Evolutionary conservation across 371 early-diverging fungal species (phyloP), one percentile per base, ranked within the genome.

Genomic region (Mortierella sp.): DNA sequence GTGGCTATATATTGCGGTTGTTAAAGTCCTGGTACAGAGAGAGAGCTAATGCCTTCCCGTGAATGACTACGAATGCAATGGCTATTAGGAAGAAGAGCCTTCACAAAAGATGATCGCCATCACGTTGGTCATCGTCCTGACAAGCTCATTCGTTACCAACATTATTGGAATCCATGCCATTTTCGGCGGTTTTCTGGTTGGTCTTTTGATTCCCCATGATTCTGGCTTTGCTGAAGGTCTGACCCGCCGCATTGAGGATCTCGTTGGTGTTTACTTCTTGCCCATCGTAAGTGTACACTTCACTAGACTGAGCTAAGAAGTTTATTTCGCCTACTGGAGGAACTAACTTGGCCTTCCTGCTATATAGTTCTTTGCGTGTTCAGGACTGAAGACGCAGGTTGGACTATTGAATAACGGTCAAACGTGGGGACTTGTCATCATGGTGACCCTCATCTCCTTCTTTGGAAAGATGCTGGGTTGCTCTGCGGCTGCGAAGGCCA

Each of bases 171-270:
- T 95, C 31, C 94, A 96, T 72, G 82, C 93, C 9, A 96, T 97
- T 56, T 96, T 98, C 83, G 98, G 98, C n/a, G 96, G 90, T 0
- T 96, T 96, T 71, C 56, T 97, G 2, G 86, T 90, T 15, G 98
- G 98, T 4, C 80, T 94, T 14, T 87, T 94, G 28, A 83, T 93
- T 5, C 97, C 98, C 0, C 96, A 95, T 70, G 92, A 93, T 49
- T 84, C 89, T 60, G 96, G 95, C 26, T 91, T 98, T 65, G 90
- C 96, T 2, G 82, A 92, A 50, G 89, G 90, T 44, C 84, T 98
- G n/a, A 92, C 94, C 0, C 95, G 95, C 52, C 93, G 94, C 79
- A 90, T 96, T 49, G 97, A 98, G 68, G 98, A 98, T 78, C 79
- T 96, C 12, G 85, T 96, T 6, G 89, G 87, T 49, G 90, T 95